Evolutionary conservation across 83 land plant species (phyloP), one percentile per base, ranked within the genome.

Genomic region (Isoetes engelmannii): DNA sequence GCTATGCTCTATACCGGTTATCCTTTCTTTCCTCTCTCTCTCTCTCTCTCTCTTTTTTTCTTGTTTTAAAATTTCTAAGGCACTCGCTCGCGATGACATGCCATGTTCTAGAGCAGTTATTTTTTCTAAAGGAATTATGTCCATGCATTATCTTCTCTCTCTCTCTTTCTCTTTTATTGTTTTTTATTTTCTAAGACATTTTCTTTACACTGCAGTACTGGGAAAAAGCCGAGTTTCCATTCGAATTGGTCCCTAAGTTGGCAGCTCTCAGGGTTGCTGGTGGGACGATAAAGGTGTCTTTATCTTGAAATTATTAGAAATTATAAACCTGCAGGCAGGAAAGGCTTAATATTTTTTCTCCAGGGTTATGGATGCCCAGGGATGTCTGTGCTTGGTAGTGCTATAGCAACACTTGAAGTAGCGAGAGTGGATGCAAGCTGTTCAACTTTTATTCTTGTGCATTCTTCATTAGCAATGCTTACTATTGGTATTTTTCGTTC

Each of bases 191-290:
- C 55, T 15, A 53, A 13, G 13, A 53, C 15, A 12, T 53, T 53
- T 53, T 53, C 15, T 53, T 13, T 15, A 15, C 13, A 67, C 47
- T 63, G 42, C 74, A 93, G 96, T 90, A 90, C 46, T 93, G 98
- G 98, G 98, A 93, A 79, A 81, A 80, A 75, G 92, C 96, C 55
- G 90, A 93, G 72, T 93, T 93, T 77, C 98, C 98, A 47, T 93
- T 90, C 79, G 85, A 90, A 60, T 44, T 84, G 56, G 73, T 93
- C 37, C 96, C 96, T 19, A 86, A 86, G 66, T 79, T 93, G 49
- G 88, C 77, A 47, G 67, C 69, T 19, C 60, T 93, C 46, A 69
- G 75, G 46, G 69, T 93, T 66, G 88, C 92, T 81, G 98, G 96
- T n/a, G 96, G 96, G 37, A 93, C 96, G 19, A 90, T 90, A 48